Evolutionary conservation across 2,329 filamentous ascomycete genomes (phyloP).

Genomic region (Plectosphaerella plurivora): DNA sequence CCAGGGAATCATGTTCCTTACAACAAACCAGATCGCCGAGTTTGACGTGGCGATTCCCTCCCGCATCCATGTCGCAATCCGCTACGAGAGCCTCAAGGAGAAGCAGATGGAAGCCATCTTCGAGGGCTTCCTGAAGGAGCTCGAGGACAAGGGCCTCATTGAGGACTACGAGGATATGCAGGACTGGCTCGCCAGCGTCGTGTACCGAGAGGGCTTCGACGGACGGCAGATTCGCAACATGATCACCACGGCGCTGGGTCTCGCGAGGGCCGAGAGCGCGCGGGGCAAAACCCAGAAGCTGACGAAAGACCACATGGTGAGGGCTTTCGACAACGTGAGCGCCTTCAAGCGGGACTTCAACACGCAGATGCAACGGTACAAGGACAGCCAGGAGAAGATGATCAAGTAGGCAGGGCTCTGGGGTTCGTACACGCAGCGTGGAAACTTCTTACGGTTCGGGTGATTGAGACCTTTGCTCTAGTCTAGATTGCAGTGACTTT

Average conservation of each 20-base stretch:
- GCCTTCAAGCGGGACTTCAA: too few species aligned
- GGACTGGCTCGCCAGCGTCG: conserved; percentile 2
- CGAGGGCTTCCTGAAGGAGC: conserved; percentile 58
- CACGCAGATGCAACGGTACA: too few species aligned
- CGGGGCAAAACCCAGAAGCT: too few species aligned
- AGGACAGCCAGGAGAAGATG: too few species aligned
- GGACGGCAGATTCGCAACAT: conserved; percentile 16
- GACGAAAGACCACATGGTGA: too few species aligned
- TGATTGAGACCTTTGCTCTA: too few species aligned
- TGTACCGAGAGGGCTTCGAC: conserved; percentile 6
- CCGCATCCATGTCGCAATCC: conserved; percentile 78
- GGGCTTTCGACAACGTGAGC: too few species aligned
- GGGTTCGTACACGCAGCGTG: too few species aligned
- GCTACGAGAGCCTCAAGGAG: conserved; percentile 69
- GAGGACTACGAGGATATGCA: conserved; percentile 2
- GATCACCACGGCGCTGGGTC: conserved; percentile 2
- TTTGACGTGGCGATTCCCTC: conserved; percentile 58
- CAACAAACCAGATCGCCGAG: conserved; percentile 38
- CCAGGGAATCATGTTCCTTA: conserved; percentile 45
- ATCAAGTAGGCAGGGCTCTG: too few species aligned
- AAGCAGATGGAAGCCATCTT: conserved; percentile 77
- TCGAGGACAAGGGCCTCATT: neutral
- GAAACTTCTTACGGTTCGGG: too few species aligned
- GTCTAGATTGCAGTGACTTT: too few species aligned
- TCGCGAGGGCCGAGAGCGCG: too few species aligned